A percentile compares a stretch with the other conserved stretches of the same genome.
Evolutionary conservation across 306 rosid genomes (phyloP).

Genomic region (Dalbergia cochinchinensis): DNA sequence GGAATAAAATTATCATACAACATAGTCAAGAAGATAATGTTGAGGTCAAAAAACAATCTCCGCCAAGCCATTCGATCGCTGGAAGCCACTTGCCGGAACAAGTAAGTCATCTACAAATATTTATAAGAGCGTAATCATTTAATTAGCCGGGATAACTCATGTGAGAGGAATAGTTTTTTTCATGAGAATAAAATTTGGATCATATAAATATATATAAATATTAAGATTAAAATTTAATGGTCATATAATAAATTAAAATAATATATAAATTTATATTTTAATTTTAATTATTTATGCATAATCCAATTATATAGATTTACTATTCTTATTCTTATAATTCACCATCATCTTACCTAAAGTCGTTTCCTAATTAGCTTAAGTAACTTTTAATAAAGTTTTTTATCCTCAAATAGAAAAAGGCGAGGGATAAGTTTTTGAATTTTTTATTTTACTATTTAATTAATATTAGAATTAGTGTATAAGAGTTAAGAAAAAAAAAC

Average conservation of each 20-base stretch:
- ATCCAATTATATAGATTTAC: too few species aligned
- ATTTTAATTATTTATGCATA: too few species aligned
- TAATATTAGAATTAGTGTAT: neutral
- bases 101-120: slow-evolving; percentile 48
- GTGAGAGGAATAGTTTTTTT: too few species aligned
- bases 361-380: too few species aligned
- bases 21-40: slow-evolving; percentile 58
- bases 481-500: neutral
- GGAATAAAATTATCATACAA: slow-evolving; percentile 56
- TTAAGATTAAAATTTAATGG: too few species aligned
- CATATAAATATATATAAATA: too few species aligned
- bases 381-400: neutral
- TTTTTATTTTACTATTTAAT: neutral
- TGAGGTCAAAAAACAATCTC: slow-evolving; percentile 68
- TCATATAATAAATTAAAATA: too few species aligned
- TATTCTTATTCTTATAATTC: too few species aligned
- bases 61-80: slow-evolving; percentile 87
- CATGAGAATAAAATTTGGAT: too few species aligned
- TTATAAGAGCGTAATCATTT: neutral
- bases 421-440: neutral
- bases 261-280: too few species aligned
- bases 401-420: neutral
- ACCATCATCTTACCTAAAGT: too few species aligned
- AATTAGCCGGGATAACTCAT: too few species aligned
- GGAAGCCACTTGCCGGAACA: slow-evolving; percentile 75